Percentiles rank a stretch among this genome's conserved stretches.
Conservation (phyloP, 257 asterid genomes). For the Leonotis leonurus region DNA sequence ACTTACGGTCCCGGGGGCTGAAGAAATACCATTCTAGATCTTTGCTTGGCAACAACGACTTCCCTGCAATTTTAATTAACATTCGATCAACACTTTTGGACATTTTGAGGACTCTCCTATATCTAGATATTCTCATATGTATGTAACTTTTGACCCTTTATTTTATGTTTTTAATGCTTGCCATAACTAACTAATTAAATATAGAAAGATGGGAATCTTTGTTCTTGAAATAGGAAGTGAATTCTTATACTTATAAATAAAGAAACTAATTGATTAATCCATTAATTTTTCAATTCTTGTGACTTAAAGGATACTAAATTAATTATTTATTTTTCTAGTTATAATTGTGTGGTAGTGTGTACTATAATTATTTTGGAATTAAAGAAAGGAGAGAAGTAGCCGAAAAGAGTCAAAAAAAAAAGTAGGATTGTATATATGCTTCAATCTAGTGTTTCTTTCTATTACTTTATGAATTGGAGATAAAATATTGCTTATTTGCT, state of each 20-base stretch:
- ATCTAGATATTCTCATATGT: background rate
- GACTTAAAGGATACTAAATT: background rate
- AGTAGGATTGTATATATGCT: constrained; percentile 24
- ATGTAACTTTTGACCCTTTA: background rate
- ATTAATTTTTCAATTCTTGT: background rate
- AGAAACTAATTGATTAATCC: background rate
- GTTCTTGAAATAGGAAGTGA: background rate
- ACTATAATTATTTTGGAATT: background rate
- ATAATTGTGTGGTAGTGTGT: background rate
- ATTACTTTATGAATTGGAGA: constrained; percentile 37
- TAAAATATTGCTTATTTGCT: constrained; percentile 26
- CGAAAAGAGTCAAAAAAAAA: constrained; percentile 26
- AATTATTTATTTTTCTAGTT: background rate
- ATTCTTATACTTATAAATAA: background rate
- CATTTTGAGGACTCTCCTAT: background rate
- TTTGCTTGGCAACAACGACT: constrained; percentile 90
- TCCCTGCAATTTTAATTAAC: constrained; percentile 68
- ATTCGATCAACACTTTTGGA: too few relatives aligned
- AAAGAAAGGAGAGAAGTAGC: constrained; percentile 7
- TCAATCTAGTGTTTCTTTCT: constrained; percentile 33
- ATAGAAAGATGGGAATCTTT: constrained; percentile 5
- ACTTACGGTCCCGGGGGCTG: constrained; percentile 91
- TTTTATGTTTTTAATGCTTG: constrained; percentile 10
- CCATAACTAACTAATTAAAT: background rate
- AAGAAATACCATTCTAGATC: constrained; percentile 98